Base-by-base conservation (phyloP, 2,329 filamentous ascomycete species). In the Tolypocladium tundrense region DNA sequence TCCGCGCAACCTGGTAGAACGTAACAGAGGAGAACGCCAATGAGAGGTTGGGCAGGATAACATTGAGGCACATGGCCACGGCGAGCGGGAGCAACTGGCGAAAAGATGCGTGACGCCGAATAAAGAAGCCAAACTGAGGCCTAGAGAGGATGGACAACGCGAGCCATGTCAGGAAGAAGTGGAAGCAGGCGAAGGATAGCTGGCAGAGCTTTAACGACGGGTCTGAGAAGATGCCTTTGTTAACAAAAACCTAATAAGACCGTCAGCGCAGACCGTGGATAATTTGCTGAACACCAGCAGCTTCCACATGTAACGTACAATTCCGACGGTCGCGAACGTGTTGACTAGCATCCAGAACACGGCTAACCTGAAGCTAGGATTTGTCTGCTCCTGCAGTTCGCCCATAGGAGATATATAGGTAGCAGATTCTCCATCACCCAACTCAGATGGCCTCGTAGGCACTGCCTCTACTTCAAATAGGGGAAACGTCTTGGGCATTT, bases 1-100 rank as follows among this genome's bases (percentile, higher is more conserved):
- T 86, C 35, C 85, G 81, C 5, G 83, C 84, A 54, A 88, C 80
- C 69, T 89, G 86, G 69, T 88, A 88, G 69, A 88, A 88, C 50
- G 84, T 85, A 45, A 88, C 82, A 55, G 81, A 82, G 24, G 85
- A 88, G 68, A 83, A 87, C 39, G 85, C 85, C 48, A 89, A 75
- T 1, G 84, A 87, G 8, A 88, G 72, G 66, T 88, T 88, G 11
- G 84, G 85, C 11, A 88, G 75, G 61, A 88, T 84, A 66, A 88
- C 84, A 69, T 88, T 88, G 59, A 86, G 75, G 56, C 82, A 79
- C 85, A 89, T 88, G 65, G 84, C 80, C 33, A 85, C 66, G 2
- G 84, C 82, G 24, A 88, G 75, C 4, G 86, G 86, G 24, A 87
- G 72, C 58, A 88, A 81, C 42, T 82, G 77, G 59, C 74, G 72